Base-by-base conservation (phyloP, 2,329 filamentous ascomycete species). In the Tricladium varicosporioides region DNA sequence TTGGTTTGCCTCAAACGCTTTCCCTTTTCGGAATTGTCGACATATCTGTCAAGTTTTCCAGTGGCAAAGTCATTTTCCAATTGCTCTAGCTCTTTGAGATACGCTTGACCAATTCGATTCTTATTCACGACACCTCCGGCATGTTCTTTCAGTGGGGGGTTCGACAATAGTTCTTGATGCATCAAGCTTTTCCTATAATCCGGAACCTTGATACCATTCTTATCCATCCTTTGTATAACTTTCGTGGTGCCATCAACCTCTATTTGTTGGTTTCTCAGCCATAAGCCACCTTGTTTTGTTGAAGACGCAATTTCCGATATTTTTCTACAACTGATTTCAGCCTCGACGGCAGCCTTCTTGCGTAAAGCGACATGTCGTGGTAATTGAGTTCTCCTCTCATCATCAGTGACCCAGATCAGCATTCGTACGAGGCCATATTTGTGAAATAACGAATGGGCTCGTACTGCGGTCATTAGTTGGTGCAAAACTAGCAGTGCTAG, bases 381-480 rank as follows among this genome's bases (percentile, higher is more conserved):
- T 7, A 96, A 57, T 1, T 90, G 63, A 1, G 71, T 60, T 5
- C 72, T 66, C 61, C 84, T 84, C 55, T 91, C 87, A 0, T 81
- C 75, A 45, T 86, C 76, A 1, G 82, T 79, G 2, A 86, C 67
- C 86, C 92, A 92, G 42, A 92, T 69, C 1, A 97, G 78, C 77
- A 93, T 87, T 49, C 92, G 85, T 2, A 96, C 86, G 15, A 86
- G 80, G 2, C 93, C 93, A 69, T 91, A 92, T 27, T 78, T 77
- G 65, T 96, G 88, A 64, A 95, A 83, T 0, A 87, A 76, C 0
- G 76, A 72, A 50, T 83, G 78, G 2, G 77, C 74, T 59, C 83
- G 78, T 54, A 89, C 82, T 51, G 80, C 78, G 45, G 73, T 75
- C 63, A 86, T 76, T 56, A 90, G 80, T 67, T 89, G 84, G 67